Percentiles rank a stretch among this genome's conserved stretches.
phyloP scores from a whole-genome alignment of 2,329 filamentous ascomycete species.

The Diplodia corticola region DNA sequence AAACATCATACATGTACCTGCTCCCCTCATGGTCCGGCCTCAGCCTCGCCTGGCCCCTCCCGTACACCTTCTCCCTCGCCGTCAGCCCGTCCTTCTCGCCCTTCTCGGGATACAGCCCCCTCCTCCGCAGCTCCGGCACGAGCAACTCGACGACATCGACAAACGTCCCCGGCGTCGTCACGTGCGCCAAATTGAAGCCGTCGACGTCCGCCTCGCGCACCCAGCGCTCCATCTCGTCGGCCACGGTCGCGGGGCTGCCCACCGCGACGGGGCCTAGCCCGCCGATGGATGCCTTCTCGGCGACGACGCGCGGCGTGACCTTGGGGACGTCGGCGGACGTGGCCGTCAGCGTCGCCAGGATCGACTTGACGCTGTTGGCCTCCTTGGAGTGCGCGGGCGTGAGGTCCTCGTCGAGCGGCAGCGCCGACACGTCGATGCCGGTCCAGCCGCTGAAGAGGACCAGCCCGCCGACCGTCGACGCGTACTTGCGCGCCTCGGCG shows the following conservation, averaged over 20 bases:
- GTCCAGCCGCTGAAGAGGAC: conserved; percentile 61
- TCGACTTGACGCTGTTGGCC: conserved; percentile 42
- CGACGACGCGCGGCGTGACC: conserved; percentile 35
- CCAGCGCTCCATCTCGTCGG: conserved; percentile 50
- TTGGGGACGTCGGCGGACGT: conserved; percentile 33
- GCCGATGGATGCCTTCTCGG: conserved; percentile 33
- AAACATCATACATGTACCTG: conserved; percentile 63
- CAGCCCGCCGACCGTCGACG: conserved; percentile 55
- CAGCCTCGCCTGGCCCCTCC: conserved; percentile 57
- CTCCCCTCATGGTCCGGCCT: conserved; percentile 61
- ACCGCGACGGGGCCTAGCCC: conserved; percentile 34
- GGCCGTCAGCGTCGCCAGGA: conserved; percentile 38
- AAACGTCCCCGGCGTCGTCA: conserved; percentile 46
- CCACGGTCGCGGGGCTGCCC: conserved; percentile 45
- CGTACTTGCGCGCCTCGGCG: conserved; percentile 54
- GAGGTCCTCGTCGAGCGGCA: conserved; percentile 60
- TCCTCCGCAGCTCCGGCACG: conserved; percentile 38
- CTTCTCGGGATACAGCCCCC: conserved; percentile 37
- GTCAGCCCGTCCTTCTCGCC: conserved; percentile 28
- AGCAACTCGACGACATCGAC: conserved; percentile 41
- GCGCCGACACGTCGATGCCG: conserved; percentile 59
- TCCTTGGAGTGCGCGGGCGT: conserved; percentile 57
- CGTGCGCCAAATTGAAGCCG: conserved; percentile 42
- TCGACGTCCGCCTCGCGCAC: conserved; percentile 45
- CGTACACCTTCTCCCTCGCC: conserved; percentile 61